These are phyloP conservation scores for Fusarium sp. DNA, from an alignment of 2,329 filamentous ascomycete genomes.

Conservation along the genomic window DNA sequence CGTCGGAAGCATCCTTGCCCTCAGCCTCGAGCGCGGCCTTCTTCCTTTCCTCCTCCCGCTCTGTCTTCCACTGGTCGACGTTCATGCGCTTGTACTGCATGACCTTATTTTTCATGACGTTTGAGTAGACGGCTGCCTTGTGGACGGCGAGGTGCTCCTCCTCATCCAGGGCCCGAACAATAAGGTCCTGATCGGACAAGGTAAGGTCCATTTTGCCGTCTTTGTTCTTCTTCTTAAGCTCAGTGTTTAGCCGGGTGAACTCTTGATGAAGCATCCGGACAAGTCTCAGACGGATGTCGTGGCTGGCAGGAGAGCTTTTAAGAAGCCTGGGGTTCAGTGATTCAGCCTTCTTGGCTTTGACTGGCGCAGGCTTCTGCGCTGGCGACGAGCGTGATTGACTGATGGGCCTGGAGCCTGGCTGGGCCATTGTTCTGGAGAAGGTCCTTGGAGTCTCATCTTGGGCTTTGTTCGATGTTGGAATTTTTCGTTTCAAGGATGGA, in stretches of 20 bases:
- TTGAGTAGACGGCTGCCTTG: slow-evolving; percentile 79
- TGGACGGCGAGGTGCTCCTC: slow-evolving; percentile 81
- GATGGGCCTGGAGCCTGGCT: slow-evolving; percentile 1
- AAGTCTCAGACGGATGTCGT: slow-evolving; percentile 67
- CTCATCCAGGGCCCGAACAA: slow-evolving; percentile 77
- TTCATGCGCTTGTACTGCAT: slow-evolving; percentile 81
- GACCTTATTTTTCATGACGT: slow-evolving; percentile 86
- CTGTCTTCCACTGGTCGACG: slow-evolving; percentile 76
- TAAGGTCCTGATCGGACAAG: slow-evolving; percentile 74
- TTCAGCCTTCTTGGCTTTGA: slow-evolving; percentile 55
- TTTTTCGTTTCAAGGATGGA: slow-evolving; percentile 48
- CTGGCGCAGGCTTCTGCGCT: slow-evolving; percentile 24
- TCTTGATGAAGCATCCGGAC: slow-evolving; percentile 74
- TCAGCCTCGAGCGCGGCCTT: slow-evolving; percentile 47
- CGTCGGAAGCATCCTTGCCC: slow-evolving; percentile 48
- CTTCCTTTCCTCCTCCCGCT: slow-evolving; percentile 59
- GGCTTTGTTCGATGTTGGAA: slow-evolving; percentile 6
- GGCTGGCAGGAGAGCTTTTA: slow-evolving; percentile 66
- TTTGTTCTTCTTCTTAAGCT: slow-evolving; percentile 64
- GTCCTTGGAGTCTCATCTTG: slow-evolving; percentile 12
- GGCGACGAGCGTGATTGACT: slow-evolving; percentile 33
- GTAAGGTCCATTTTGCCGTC: slow-evolving; percentile 64
- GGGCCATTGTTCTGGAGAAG: slow-evolving; percentile 7
- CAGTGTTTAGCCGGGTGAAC: slow-evolving; percentile 74
- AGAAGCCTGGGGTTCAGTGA: slow-evolving; percentile 76